These are phyloP conservation scores for Lactifluus hygrophoroides DNA, from an alignment of 768 basidiomycete genomes.

Conservation along the genomic window DNA sequence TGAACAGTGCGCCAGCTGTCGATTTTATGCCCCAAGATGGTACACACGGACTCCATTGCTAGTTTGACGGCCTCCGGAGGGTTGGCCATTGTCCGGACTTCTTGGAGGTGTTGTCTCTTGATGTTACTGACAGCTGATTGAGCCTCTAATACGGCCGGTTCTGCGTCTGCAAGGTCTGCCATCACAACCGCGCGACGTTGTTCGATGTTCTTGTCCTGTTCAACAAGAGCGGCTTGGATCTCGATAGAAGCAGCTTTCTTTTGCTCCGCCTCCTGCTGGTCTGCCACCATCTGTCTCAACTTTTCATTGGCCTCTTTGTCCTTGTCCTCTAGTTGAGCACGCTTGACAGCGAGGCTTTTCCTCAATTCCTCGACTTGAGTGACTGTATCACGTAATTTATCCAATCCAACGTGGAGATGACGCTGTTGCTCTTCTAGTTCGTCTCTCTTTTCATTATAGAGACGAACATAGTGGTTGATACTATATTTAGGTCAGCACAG, in stretches of 20 bases:
- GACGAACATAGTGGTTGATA: conserved; percentile 93
- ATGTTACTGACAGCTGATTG: conserved; percentile 96
- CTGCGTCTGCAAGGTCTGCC: conserved; percentile 93
- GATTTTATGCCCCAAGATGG: conserved; percentile 90
- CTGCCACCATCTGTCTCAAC: conserved; percentile 93
- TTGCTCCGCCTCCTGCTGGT: conserved; percentile 98
- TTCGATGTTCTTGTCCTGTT: conserved; percentile 84
- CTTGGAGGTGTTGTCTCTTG: conserved; percentile 89
- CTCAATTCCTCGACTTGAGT: conserved; percentile 94
- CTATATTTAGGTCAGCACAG: conserved; percentile 32
- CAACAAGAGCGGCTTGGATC: conserved; percentile 87
- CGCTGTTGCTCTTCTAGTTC: conserved; percentile 98
- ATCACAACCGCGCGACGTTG: conserved; percentile 84
- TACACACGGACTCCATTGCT: conserved; percentile 98
- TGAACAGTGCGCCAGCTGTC: conserved; percentile 97
- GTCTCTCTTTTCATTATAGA: conserved; percentile 94
- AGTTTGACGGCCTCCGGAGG: conserved; percentile 96
- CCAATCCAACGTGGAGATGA: conserved; percentile 94
- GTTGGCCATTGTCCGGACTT: conserved; percentile 97
- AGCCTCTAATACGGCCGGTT: conserved; percentile 93
- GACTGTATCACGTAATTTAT: conserved; percentile 93
- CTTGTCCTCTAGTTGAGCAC: conserved; percentile 87
- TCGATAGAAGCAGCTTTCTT: conserved; percentile 96
- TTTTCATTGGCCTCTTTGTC: conserved; percentile 95
- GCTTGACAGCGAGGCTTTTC: conserved; percentile 90